phyloP scores from a whole-genome alignment of 345 rosid species.

The Citrus reticulata region DNA sequence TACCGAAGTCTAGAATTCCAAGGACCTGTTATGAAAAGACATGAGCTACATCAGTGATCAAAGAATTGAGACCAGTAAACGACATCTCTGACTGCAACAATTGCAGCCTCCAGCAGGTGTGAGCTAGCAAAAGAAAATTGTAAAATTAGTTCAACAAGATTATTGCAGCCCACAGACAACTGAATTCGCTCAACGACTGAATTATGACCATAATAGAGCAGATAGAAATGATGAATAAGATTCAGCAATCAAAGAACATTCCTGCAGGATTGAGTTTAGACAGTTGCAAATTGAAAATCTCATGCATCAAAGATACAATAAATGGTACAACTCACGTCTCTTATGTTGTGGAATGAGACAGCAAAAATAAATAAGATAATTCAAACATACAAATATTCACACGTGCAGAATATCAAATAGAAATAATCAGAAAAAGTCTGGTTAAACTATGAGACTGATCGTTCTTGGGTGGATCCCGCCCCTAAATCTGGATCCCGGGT shows the following conservation, averaged over 20 bases:
- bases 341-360: background rate
- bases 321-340: background rate
- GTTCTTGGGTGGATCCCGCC: too few species aligned
- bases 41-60: background rate
- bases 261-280: background rate
- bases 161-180: background rate
- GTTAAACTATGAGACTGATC: background rate
- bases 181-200: background rate
- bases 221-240: background rate
- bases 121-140: background rate
- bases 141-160: background rate
- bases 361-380: too few species aligned
- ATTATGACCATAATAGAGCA: background rate
- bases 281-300: background rate
- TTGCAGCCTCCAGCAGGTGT: background rate
- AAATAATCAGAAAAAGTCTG: background rate
- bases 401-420: background rate
- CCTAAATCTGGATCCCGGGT: too few species aligned
- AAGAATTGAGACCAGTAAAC: background rate
- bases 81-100: background rate
- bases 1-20: constrained; percentile 73
- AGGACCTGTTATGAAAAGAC: constrained; percentile 44
- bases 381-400: too few species aligned
- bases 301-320: background rate
- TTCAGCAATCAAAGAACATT: background rate